These are phyloP conservation scores for Sporothrix pallida DNA, from an alignment of 2,329 filamentous ascomycete species.

Conservation along the genomic window DNA sequence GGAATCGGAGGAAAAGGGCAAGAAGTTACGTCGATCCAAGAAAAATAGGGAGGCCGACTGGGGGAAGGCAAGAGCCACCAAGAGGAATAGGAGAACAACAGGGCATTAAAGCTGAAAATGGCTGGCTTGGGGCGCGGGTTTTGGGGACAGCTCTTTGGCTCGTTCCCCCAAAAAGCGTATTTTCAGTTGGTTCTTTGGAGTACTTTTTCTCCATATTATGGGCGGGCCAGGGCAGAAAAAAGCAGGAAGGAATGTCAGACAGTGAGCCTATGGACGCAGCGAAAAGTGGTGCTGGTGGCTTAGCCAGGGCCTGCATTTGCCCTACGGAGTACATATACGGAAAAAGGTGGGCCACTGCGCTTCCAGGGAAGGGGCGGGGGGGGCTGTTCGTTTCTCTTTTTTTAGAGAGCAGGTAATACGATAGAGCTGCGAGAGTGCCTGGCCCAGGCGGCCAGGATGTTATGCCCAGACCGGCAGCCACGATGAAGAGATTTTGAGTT, in stretches of 20 bases:
- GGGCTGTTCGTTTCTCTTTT: conserved; percentile 26
- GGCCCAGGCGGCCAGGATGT: not conserved
- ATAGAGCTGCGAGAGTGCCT: conserved; percentile 1
- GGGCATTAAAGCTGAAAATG: conserved; percentile 23
- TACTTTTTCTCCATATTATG: conserved; percentile 22
- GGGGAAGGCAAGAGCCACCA: conserved; percentile 10
- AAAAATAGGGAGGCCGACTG: not conserved
- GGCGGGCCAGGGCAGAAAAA: conserved; percentile 11
- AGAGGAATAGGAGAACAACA: conserved; percentile 27
- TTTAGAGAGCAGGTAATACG: conserved; percentile 16
- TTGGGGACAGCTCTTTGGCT: not conserved
- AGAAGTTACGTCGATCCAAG: conserved; percentile 20
- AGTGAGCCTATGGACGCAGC: conserved; percentile 22
- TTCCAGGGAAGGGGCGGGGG: conserved; percentile 22
- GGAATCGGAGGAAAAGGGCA: conserved; percentile 7
- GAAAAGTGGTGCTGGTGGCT: conserved; percentile 36
- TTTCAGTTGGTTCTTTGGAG: not conserved
- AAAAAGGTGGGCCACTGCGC: conserved; percentile 21
- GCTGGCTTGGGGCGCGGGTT: conserved; percentile 5
- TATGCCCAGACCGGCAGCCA: conserved; percentile 11
- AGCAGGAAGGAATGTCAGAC: conserved; percentile 28
- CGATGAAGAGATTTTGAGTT: not conserved
- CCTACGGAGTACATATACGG: conserved; percentile 8
- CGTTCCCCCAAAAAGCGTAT: not conserved
- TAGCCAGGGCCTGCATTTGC: conserved; percentile 31